phyloP scores from a whole-genome alignment of 1,284 basidiomycete species.

The Salmacisia buchloeana region DNA sequence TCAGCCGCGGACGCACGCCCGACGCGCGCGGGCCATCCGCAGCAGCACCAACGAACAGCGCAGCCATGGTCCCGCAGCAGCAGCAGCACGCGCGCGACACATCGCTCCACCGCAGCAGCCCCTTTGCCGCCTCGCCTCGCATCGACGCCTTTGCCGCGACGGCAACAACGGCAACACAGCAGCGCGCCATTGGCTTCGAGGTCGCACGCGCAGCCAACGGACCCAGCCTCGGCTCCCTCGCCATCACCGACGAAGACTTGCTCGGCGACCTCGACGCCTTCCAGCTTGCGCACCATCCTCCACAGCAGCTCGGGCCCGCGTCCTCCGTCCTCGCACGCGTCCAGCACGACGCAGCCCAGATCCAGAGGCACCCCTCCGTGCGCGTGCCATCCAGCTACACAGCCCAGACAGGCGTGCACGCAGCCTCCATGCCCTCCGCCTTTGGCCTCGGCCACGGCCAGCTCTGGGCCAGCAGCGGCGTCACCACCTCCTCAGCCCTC shows the following conservation, averaged over 20 bases:
- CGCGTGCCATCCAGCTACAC: slow-evolving; percentile 19
- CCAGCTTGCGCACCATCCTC: slow-evolving; percentile 11
- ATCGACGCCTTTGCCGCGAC: no score
- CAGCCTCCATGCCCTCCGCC: slow-evolving; percentile 32
- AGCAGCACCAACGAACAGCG: no score
- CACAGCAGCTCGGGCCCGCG: no score
- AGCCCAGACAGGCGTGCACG: slow-evolving; percentile 18
- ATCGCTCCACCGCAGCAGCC: no score
- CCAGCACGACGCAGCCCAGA: slow-evolving; percentile 7
- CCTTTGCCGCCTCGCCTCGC: no score
- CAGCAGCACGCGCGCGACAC: no score
- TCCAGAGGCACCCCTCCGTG: slow-evolving; percentile 1
- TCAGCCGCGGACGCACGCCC: no score
- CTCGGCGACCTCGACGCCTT: slow-evolving; percentile 22
- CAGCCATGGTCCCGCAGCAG: no score
- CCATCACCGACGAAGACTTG: slow-evolving; percentile 37
- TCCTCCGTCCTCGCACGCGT: slow-evolving; percentile 1
- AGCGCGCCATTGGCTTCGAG: slow-evolving; percentile 36
- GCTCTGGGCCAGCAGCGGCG: slow-evolving; percentile 3
- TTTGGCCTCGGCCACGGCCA: slow-evolving; percentile 17
- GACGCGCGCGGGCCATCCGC: no score
- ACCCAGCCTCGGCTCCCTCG: slow-evolving; percentile 20
- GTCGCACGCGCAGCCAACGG: neutral
- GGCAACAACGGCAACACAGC: no score
- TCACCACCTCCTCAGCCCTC: neutral